phyloP scores from a whole-genome alignment of 164 flowering plant species.

The Annona squamosa region DNA sequence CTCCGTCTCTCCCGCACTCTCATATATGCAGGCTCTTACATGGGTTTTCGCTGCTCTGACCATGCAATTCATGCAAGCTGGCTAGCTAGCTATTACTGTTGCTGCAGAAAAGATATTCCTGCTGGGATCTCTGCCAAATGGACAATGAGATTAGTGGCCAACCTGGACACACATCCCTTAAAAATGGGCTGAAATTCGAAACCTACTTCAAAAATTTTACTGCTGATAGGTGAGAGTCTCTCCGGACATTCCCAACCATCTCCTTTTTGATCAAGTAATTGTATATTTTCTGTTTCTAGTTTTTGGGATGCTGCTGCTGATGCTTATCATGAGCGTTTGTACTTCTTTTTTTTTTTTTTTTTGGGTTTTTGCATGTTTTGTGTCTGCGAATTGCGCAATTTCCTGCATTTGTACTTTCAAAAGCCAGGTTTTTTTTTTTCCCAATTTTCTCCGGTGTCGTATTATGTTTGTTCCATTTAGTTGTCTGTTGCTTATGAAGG shows the following conservation, averaged over 20 bases:
- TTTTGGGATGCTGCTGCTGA: background rate
- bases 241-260: background rate
- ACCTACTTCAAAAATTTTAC: constrained; percentile 1
- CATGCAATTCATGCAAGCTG: constrained; percentile 25
- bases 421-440: background rate
- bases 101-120: constrained; percentile 21
- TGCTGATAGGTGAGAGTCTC: constrained; percentile 18
- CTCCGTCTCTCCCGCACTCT: background rate
- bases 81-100: constrained; percentile 23
- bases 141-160: constrained; percentile 8
- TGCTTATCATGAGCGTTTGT: background rate
- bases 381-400: background rate
- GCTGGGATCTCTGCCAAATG: constrained; percentile 23
- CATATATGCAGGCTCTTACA: constrained; percentile 12
- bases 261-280: background rate
- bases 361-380: background rate
- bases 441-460: background rate
- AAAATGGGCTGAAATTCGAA: constrained; percentile 3
- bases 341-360: background rate
- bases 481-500: background rate
- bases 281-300: background rate
- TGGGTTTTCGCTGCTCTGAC: constrained; percentile 11
- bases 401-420: background rate
- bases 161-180: constrained; percentile 13
- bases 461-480: background rate